These are phyloP conservation scores for Monilinia polystroma DNA, from an alignment of 2,329 filamentous ascomycete species.

Conservation along the genomic window DNA sequence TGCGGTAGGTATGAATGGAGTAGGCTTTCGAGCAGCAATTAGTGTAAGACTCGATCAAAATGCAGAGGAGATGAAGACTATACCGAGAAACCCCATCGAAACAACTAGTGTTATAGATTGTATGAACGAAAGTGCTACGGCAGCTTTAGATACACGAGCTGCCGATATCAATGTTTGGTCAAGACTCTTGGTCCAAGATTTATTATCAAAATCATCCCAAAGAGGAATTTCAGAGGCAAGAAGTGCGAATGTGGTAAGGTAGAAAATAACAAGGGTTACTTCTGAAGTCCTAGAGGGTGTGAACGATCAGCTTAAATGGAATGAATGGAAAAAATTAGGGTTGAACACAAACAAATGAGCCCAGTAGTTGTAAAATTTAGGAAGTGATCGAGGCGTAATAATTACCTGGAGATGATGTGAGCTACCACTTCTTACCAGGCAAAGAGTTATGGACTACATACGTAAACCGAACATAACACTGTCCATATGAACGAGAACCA, in stretches of 20 bases:
- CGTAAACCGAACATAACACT: background rate
- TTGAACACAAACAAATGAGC: conserved; percentile 6
- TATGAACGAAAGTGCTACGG: background rate
- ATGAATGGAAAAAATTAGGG: background rate
- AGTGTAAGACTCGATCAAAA: background rate
- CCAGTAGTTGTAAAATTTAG: background rate
- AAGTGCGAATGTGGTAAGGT: background rate
- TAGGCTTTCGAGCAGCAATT: background rate
- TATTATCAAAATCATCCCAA: background rate
- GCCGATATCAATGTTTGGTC: background rate
- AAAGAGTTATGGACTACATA: too few relatives aligned
- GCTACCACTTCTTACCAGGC: background rate
- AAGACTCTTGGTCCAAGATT: background rate
- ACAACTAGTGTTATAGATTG: background rate
- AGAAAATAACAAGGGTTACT: background rate
- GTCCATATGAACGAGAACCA: conserved; percentile 11
- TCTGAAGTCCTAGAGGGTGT: background rate
- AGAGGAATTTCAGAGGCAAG: conserved; percentile 4
- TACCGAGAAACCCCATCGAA: background rate
- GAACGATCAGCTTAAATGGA: background rate
- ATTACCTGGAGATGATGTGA: background rate
- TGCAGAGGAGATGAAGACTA: background rate
- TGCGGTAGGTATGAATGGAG: background rate
- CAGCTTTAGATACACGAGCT: background rate
- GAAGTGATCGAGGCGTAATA: background rate